Conservation (phyloP, 2,329 filamentous ascomycete genomes). For the Cladobotryum protrusum region DNA sequence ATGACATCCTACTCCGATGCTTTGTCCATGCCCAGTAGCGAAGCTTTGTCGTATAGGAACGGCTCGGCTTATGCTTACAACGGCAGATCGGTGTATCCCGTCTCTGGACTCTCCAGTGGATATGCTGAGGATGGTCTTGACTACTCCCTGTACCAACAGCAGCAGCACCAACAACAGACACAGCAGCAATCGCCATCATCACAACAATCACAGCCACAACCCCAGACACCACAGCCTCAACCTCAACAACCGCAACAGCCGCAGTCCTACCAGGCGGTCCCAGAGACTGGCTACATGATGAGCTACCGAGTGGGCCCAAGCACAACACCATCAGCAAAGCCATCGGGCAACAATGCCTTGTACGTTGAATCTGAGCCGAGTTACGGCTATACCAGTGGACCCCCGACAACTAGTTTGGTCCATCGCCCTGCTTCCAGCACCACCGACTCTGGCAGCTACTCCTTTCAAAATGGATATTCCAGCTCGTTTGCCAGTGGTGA, state of each 20-base stretch:
- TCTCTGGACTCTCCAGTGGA: slow-evolving; percentile 19
- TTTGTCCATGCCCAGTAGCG: slow-evolving; percentile 14
- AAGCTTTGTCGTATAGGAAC: slow-evolving; percentile 17
- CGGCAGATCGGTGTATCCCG: slow-evolving; percentile 20
- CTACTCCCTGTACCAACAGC: slow-evolving; percentile 19
- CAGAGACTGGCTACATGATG: slow-evolving; percentile 22
- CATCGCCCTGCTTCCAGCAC: slow-evolving; percentile 12
- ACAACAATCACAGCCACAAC: slow-evolving; percentile 7
- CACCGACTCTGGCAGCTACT: slow-evolving; percentile 13
- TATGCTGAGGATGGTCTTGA: slow-evolving; percentile 23
- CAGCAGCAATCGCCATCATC: not conserved
- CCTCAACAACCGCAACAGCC: not conserved
- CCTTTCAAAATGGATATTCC: slow-evolving; percentile 17
- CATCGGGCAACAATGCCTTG: slow-evolving; percentile 11
- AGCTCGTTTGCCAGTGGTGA: slow-evolving; percentile 13
- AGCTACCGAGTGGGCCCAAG: slow-evolving; percentile 19
- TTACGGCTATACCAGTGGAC: slow-evolving; percentile 21
- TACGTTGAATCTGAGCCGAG: slow-evolving; percentile 23
- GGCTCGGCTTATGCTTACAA: slow-evolving; percentile 19
- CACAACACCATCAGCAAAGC: slow-evolving; percentile 12
- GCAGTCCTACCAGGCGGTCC: slow-evolving; percentile 12
- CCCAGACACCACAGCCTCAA: not conserved
- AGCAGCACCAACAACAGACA: not conserved
- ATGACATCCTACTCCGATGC: slow-evolving; percentile 15
- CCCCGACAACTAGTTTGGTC: slow-evolving; percentile 12